These are phyloP conservation scores for Exobasidium rhododendri DNA, from an alignment of 1,284 basidiomycete genomes.

Conservation along the genomic window DNA sequence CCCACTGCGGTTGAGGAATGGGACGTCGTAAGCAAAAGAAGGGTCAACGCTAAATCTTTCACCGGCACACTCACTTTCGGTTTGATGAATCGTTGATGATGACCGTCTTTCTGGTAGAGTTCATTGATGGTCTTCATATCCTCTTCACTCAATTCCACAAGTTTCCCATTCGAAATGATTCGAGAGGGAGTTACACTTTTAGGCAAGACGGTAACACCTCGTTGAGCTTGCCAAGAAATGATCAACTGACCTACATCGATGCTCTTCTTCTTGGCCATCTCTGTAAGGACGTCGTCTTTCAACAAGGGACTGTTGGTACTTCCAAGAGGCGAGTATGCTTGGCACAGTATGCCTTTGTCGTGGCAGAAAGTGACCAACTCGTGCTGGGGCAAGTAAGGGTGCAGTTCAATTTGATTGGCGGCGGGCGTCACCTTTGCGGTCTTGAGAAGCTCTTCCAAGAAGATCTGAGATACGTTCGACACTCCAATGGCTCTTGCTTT, in stretches of 20 bases:
- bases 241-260: constrained; percentile 36
- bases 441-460: constrained; percentile 57
- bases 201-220: constrained; percentile 34
- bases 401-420: constrained; percentile 62
- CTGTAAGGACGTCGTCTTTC: constrained; percentile 26
- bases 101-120: constrained; percentile 32
- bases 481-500: constrained; percentile 77
- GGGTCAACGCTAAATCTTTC: background rate
- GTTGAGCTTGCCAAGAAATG: constrained; percentile 35
- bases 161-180: constrained; percentile 40
- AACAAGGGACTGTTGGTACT: constrained; percentile 31
- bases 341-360: constrained; percentile 22
- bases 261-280: constrained; percentile 32
- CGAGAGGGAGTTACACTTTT: constrained; percentile 38
- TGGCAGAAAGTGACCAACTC: constrained; percentile 71
- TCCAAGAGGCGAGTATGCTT: constrained; percentile 45
- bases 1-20: constrained; percentile 22
- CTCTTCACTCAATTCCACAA: constrained; percentile 27
- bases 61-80: constrained; percentile 26
- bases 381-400: constrained; percentile 64
- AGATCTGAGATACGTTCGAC: constrained; percentile 32
- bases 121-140: constrained; percentile 41
- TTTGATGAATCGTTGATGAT: constrained; percentile 31
- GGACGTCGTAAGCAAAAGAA: background rate
- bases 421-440: constrained; percentile 68